Evolutionary conservation across 1,284 basidiomycete genomes (phyloP), one percentile per base, ranked within the genome.

Genomic region (Leccinum griseonigrum): DNA sequence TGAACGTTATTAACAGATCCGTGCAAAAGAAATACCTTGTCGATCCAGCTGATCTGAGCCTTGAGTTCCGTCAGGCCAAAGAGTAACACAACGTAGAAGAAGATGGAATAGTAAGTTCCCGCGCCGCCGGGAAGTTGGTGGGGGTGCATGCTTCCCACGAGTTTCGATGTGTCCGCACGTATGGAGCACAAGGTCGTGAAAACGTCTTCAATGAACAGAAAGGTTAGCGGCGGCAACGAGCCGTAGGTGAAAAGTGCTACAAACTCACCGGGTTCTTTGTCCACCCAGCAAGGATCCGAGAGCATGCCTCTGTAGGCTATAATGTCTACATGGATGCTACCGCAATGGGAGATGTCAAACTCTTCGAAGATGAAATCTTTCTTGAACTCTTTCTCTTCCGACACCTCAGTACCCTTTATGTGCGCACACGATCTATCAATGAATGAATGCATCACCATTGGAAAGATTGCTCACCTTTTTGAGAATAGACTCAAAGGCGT

Each of bases 341-440:
- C 5, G 68, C 31, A 14, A 18, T 0, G 4, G 26, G 32, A n/a
- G 2, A 18, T 2, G 18, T 46, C 43, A 46, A 46, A 46, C 3
- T 46, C 43, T 46, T 46, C 43, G 43, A 46, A 7, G 6, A 22
- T 46, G 1, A 69, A 68, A 1, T 34, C 8, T 0, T 64, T 57
- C n/a, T 69, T 61, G 32, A 76, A 77, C 57, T 77, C 74, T 34
- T 67, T 64, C 5, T 63, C 60, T 61, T 77, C 75, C 10, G 66
- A 69, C 18, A 78, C 71, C 57, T 66, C 67, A 1, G 67, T 65
- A 11, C 70, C 74, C 76, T 77, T 13, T 22, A 5, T 22, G 13
- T 46, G 43, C 11, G 11, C 43, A 11, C 11, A 3, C 3, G 18
- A 5, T 11, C 2, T 13, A 2, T n/a, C 7, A 10, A 31, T 11